phyloP scores from a whole-genome alignment of 2,329 filamentous ascomycete genomes.

The Paradendryphiella salina region DNA sequence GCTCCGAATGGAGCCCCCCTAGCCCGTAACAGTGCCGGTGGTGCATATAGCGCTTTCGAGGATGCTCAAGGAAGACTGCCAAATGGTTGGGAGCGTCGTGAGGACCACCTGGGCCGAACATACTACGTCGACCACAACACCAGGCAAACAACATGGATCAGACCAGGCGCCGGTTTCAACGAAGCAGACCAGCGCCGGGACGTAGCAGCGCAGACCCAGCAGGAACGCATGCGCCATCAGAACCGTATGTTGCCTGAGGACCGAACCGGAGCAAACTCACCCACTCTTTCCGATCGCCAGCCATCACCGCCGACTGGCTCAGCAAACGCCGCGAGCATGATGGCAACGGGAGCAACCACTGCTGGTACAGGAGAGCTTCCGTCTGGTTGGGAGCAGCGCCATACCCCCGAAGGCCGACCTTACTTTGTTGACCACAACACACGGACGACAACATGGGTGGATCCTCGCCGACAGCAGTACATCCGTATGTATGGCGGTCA shows the following conservation, averaged over 20 bases:
- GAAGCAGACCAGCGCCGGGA: conserved; percentile 75
- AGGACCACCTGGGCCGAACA: conserved; percentile 91
- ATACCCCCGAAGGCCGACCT: conserved; percentile 88
- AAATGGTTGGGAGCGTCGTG: conserved; percentile 91
- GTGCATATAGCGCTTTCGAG: conserved; percentile 83
- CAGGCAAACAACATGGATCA: conserved; percentile 92
- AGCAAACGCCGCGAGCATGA: conserved; percentile 75
- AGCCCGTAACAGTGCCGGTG: conserved; percentile 21
- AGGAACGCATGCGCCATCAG: conserved; percentile 90
- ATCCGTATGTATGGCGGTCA: conserved; percentile 97
- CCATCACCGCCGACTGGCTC: conserved; percentile 45
- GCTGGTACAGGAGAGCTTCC: conserved; percentile 93
- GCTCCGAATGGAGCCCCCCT: conserved; percentile 51
- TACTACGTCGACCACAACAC: conserved; percentile 99
- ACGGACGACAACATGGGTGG: conserved; percentile 96
- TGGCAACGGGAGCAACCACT: conserved; percentile 92
- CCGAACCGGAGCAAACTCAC: conserved; percentile 89
- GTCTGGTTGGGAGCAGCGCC: conserved; percentile 93
- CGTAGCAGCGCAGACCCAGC: conserved; percentile 86
- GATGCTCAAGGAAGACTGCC: conserved; percentile 92
- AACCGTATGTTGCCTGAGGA: conserved; percentile 96
- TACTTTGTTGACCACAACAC: conserved; percentile 99
- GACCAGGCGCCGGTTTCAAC: conserved; percentile 78
- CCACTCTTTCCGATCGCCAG: conserved; percentile 65
- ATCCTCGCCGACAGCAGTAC: conserved; percentile 94